Evolutionary conservation across 192 early-diverging fungal genomes (phyloP), one percentile per base, ranked within the genome.

Genomic region (Backusella luteola): DNA sequence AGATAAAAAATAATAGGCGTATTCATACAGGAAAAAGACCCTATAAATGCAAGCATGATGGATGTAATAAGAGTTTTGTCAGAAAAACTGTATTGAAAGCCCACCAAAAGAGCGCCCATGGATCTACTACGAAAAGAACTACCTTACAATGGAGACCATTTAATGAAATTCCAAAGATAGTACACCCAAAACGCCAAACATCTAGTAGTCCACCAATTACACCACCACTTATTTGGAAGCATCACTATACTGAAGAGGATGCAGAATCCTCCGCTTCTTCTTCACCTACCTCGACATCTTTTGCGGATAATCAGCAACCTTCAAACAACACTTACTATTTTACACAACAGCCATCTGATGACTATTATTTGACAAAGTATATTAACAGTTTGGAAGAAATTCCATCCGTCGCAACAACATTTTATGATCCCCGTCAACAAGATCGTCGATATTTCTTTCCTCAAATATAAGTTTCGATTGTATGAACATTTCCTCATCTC

Each of bases 71-170:
- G 49, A 80, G 76, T 52, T 89, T 89, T 77, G 83, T 80, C 44
- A 79, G 88, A 53, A 89, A 89, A 81, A 88, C 86, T 1, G 83
- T 86, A 9, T 52, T 89, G 21, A 87, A 84, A 1, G 83, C 79
- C 32, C 88, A 89, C 66, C 73, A 80, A 39, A 79, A 80, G 41
- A 66, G 66, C 15, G 75, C 76, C 11, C 82, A 79, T 41, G 75
- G 49, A 32, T 46, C 68, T 1, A 44, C 69, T 19, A 67, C 46
- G 2, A 76, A 77, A 38, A 35, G 71, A 41, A 72, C 78, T 4
- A 56, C 34, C 0, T 52, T 83, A 34, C 77, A 79, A 56, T 83
- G 82, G 82, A 42, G 76, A 21, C 78, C 82, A 7, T 71, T 83
- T 38, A 77, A 79, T 52, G 82, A 83, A 72, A 67, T 68, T 32